These are phyloP conservation scores for Aspergillus glaucus DNA, from an alignment of 2,329 filamentous ascomycete genomes.

Conservation along the genomic window DNA sequence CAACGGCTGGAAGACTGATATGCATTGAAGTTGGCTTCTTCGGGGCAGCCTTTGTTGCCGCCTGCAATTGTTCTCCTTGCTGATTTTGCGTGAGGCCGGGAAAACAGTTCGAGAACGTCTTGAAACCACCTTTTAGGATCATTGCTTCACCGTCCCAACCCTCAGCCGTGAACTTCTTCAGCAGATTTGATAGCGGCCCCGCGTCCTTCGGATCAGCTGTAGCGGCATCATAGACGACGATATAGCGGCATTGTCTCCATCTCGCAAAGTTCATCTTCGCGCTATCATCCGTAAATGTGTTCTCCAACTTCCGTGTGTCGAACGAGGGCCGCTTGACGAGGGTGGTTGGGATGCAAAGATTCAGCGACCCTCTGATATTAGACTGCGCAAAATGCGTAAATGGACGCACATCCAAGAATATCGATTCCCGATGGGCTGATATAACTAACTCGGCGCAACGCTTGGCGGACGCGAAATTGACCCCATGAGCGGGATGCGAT, in stretches of 20 bases:
- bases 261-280: constrained; percentile 67
- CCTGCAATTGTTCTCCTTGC: constrained; percentile 16
- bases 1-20: constrained; percentile 49
- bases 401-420: constrained; percentile 81
- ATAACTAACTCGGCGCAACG: constrained; percentile 54
- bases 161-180: constrained; percentile 86
- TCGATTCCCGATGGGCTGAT: constrained; percentile 45
- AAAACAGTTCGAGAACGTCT: constrained; percentile 62
- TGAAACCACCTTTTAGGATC: constrained; percentile 77
- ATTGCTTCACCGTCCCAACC: constrained; percentile 68
- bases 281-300: constrained; percentile 69
- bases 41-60: constrained; percentile 25
- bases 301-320: constrained; percentile 77
- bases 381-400: constrained; percentile 73
- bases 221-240: constrained; percentile 80
- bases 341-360: constrained; percentile 91
- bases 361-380: constrained; percentile 73
- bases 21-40: constrained; percentile 49
- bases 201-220: constrained; percentile 77
- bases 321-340: constrained; percentile 86
- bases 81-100: constrained; percentile 42
- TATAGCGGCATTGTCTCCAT: constrained; percentile 68
- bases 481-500: constrained; percentile 34
- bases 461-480: constrained; percentile 49
- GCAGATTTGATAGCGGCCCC: constrained; percentile 70